Conservation (phyloP, 2,329 filamentous ascomycete genomes). For the Fulvia fulva region DNA sequence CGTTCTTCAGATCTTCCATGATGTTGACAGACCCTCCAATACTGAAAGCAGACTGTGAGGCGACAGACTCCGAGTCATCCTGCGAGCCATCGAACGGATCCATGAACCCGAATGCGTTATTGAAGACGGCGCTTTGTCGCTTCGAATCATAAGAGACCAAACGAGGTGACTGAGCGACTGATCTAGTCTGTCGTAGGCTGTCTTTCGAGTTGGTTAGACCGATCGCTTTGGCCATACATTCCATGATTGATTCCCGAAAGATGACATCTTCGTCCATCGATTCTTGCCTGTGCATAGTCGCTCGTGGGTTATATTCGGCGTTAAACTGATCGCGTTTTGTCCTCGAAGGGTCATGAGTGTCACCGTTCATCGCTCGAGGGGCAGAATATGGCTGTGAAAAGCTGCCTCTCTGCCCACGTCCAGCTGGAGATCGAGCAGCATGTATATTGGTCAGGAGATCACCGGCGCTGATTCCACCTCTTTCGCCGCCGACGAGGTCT, state of each 20-base stretch:
- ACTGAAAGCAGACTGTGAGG: constrained; percentile 46
- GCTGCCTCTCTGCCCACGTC: constrained; percentile 43
- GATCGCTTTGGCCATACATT: constrained; percentile 93
- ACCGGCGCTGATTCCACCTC: constrained; percentile 48
- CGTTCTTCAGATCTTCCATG: constrained; percentile 78
- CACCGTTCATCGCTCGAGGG: constrained; percentile 30
- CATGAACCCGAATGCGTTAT: constrained; percentile 62
- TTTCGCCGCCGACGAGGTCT: constrained; percentile 23
- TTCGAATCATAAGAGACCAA: constrained; percentile 79
- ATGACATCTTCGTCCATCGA: constrained; percentile 81
- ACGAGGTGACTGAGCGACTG: constrained; percentile 78
- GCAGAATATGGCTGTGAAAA: constrained; percentile 48
- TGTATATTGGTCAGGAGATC: constrained; percentile 79
- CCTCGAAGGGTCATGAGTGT: constrained; percentile 41
- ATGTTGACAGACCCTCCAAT: constrained; percentile 61
- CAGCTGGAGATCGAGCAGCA: constrained; percentile 55
- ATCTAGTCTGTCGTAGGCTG: constrained; percentile 63
- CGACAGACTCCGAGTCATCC: constrained; percentile 80
- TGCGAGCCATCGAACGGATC: constrained; percentile 68
- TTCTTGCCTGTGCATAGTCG: constrained; percentile 65
- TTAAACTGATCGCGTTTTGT: constrained; percentile 41
- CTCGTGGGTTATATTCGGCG: constrained; percentile 31
- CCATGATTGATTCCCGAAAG: constrained; percentile 84
- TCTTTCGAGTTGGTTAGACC: constrained; percentile 70
- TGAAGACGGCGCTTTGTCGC: constrained; percentile 74